These are phyloP conservation scores for Polytrichum formosum DNA, from an alignment of 225 moss, liverwort and hornwort species.

Conservation along the genomic window DNA sequence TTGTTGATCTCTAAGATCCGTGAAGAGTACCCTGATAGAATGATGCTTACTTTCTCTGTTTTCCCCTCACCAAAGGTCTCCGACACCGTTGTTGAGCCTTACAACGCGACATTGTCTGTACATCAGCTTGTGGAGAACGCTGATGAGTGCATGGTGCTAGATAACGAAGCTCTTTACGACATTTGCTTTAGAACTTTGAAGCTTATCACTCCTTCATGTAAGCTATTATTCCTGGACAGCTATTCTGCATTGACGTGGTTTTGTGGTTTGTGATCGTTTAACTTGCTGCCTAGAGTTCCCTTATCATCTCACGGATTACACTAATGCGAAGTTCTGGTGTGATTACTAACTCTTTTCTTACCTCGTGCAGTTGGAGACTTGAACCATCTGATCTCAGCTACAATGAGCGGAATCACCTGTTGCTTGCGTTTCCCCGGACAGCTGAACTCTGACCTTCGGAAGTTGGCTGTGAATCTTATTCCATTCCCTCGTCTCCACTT, in stretches of 20 bases:
- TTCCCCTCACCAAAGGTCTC: constrained; percentile 53
- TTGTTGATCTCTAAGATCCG: constrained; percentile 44
- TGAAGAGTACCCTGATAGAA: constrained; percentile 50
- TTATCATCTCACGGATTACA: not conserved
- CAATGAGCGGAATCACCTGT: constrained; percentile 53
- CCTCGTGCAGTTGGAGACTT: constrained; percentile 42
- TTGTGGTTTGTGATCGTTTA: rapidly evolving
- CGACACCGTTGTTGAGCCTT: constrained; percentile 57
- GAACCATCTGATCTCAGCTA: constrained; percentile 47
- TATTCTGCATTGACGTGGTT: not conserved
- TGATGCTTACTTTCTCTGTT: constrained; percentile 53
- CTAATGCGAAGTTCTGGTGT: too few relatives aligned
- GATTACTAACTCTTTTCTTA: not conserved
- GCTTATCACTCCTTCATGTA: constrained; percentile 43
- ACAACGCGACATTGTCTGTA: constrained; percentile 48
- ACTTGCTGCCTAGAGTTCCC: too few relatives aligned
- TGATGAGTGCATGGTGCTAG: constrained; percentile 49
- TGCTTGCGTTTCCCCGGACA: constrained; percentile 54
- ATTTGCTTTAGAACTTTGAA: constrained; percentile 52
- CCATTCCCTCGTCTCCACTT: constrained; percentile 50
- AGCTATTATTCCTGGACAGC: not conserved
- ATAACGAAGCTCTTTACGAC: constrained; percentile 49
- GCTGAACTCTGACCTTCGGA: constrained; percentile 46
- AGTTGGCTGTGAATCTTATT: constrained; percentile 49
- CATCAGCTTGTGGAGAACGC: constrained; percentile 55